A percentile compares a stretch with the other conserved stretches of the same genome.
These are phyloP conservation scores for Acacia crassicarpa DNA, from an alignment of 306 rosid species.

Conservation along the genomic window DNA sequence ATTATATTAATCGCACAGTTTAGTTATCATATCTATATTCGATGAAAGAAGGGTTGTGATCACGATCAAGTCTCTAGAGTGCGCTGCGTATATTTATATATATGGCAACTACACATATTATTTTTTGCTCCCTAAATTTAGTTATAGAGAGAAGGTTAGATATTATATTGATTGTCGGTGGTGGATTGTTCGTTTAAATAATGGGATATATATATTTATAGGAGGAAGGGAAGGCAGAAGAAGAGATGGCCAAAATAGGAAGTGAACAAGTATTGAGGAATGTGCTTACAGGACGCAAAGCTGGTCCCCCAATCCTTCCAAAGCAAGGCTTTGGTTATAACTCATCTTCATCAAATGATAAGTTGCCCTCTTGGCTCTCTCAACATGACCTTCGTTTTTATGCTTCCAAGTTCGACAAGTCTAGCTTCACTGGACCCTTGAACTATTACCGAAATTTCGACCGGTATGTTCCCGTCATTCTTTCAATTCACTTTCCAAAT, in stretches of 20 bases:
- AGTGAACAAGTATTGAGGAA: constrained; percentile 12
- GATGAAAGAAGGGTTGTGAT: no score
- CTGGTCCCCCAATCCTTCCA: constrained; percentile 30
- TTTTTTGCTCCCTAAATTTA: no score
- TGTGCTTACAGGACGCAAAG: constrained; percentile 28
- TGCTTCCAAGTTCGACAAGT: constrained; percentile 21
- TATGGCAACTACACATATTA: no score
- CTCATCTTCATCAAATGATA: not conserved
- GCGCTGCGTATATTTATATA: no score
- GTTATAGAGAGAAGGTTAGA: no score
- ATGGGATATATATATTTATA: not conserved
- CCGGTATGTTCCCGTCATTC: not conserved
- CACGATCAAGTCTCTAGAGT: no score
- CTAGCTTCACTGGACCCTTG: constrained; percentile 35
- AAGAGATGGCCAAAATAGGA: constrained; percentile 3
- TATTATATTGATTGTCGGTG: not conserved
- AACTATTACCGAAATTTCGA: constrained; percentile 42
- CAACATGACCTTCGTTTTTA: constrained; percentile 34
- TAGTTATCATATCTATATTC: no score
- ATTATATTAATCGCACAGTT: not conserved
- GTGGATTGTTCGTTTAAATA: not conserved
- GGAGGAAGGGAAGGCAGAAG: not conserved
- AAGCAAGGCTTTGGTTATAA: constrained; percentile 35
- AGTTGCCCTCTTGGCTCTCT: constrained; percentile 42
- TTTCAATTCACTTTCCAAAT: no score